Evolutionary conservation across 305 asterid species (phyloP), one percentile per base, ranked within the genome.

Genomic region (Andrographis paniculata): DNA sequence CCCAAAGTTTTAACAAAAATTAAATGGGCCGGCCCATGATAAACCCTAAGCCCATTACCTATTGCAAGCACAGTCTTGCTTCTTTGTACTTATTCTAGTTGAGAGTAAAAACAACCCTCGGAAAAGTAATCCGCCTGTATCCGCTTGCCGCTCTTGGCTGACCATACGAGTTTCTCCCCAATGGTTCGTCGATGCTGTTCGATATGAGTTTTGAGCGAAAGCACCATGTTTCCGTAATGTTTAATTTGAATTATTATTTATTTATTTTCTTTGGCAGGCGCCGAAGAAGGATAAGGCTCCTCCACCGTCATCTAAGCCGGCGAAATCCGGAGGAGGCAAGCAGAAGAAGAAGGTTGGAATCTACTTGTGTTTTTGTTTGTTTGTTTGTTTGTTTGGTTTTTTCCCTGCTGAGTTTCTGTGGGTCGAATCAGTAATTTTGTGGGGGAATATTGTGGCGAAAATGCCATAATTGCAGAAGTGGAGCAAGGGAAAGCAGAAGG

Each of bases 401-500:
- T 42, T 42, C 3, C 20, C 9, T 42, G 14, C n/a, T 1, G 47
- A 10, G 23, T 42, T 3, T 41, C 19, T 18, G 12, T 14, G 19
- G 3, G 45, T 5, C 4, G 5, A 38, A 2, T 5, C 8, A 4
- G 1, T 18, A 14, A 17, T 17, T 17, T 20, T 6, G n/a, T 19
- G 9, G 30, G 6, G 9, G 1, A 7, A 1, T 37, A n/a, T 13
- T 14, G 3, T 37, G 42, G 16, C 6, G 42, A 37, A 37, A 33
- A 37, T 12, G 17, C 14, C 11, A 10, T 7, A 19, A 19, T 5
- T 44, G 49, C 49, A 44, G 49, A 44, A 44, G 28, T 44, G 49
- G 49, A 44, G 49, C 49, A 44, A 44, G 28, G 49, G 49, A 44
- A 44, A 44, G 49, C 49, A 44, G 12, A 44, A 44, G 49, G 49